A percentile compares a stretch with the other conserved stretches of the same genome.
phyloP scores from a whole-genome alignment of 2,329 filamentous ascomycete genomes.

The Chrysoporthe puriensis region DNA sequence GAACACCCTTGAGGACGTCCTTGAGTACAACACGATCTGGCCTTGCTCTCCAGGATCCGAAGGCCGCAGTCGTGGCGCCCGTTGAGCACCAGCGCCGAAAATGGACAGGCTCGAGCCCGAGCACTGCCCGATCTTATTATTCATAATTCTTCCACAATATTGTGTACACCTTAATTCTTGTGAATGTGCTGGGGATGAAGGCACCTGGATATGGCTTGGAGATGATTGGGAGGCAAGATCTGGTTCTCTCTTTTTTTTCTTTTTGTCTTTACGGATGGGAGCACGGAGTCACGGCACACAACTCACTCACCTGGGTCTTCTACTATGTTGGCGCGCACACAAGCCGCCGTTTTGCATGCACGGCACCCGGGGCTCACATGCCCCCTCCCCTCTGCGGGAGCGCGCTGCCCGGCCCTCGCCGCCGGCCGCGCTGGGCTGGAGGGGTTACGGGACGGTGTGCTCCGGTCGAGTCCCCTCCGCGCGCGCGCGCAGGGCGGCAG shows the following conservation, averaged over 20 bases:
- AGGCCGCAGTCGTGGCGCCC: background rate
- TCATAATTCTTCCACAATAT: conserved; percentile 25
- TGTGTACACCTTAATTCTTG: conserved; percentile 28
- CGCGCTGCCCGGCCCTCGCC: background rate
- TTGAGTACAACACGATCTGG: background rate
- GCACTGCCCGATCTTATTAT: background rate
- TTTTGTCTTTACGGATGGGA: background rate
- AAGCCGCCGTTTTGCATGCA: background rate
- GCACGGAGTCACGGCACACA: conserved; percentile 7
- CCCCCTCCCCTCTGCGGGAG: background rate
- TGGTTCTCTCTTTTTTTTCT: background rate
- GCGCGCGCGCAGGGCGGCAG: background rate
- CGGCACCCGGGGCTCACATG: conserved; percentile 16
- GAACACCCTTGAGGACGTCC: background rate
- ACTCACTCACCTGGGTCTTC: background rate
- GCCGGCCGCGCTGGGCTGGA: too few relatives aligned
- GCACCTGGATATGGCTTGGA: conserved; percentile 23
- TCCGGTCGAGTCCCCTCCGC: background rate
- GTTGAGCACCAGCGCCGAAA: background rate
- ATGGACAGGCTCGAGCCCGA: background rate
- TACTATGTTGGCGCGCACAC: background rate
- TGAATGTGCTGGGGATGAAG: conserved; percentile 4
- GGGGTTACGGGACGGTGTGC: too few relatives aligned
- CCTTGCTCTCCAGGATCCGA: background rate
- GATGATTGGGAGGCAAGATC: conserved; percentile 18